phyloP scores from a whole-genome alignment of 768 basidiomycete species.

The Leucocoprinus leucothites region DNA sequence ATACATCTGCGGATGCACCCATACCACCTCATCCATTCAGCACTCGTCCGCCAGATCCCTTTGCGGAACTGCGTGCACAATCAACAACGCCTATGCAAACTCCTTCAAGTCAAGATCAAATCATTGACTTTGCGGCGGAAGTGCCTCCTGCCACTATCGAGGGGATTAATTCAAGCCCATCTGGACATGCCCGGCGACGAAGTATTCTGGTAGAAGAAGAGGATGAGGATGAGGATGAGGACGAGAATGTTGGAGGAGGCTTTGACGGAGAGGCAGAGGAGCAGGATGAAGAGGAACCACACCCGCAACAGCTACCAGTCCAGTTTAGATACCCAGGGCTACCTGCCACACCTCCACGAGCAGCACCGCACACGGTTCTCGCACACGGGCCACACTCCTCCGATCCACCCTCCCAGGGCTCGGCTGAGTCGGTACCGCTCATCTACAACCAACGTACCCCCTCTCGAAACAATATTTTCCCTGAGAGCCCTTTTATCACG shows the following conservation, averaged over 20 bases:
- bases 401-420: slow-evolving; percentile 47
- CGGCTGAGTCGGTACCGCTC: slow-evolving; percentile 47
- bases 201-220: slow-evolving; percentile 71
- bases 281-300: neutral
- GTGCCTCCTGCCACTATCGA: slow-evolving; percentile 17
- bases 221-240: slow-evolving; percentile 48
- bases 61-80: slow-evolving; percentile 37
- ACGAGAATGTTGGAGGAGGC: neutral
- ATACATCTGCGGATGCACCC: slow-evolving; percentile 60
- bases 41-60: slow-evolving; percentile 36
- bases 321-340: slow-evolving; percentile 38
- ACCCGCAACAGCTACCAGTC: slow-evolving; percentile 24
- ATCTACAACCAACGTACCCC: slow-evolving; percentile 41
- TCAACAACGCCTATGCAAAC: slow-evolving; percentile 41
- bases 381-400: slow-evolving; percentile 46
- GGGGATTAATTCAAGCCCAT: slow-evolving; percentile 31
- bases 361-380: slow-evolving; percentile 26
- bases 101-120: slow-evolving; percentile 27
- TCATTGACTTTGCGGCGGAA: slow-evolving; percentile 25
- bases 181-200: slow-evolving; percentile 44
- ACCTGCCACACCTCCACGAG: slow-evolving; percentile 41
- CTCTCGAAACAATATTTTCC: slow-evolving; percentile 57
- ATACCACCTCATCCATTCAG: slow-evolving; percentile 50
- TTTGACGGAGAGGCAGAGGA: slow-evolving; percentile 47
- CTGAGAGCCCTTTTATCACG: slow-evolving; percentile 69